Evolutionary conservation across 768 basidiomycete species (phyloP), one percentile per base, ranked within the genome.

Genomic region (Naematelia encephala): DNA sequence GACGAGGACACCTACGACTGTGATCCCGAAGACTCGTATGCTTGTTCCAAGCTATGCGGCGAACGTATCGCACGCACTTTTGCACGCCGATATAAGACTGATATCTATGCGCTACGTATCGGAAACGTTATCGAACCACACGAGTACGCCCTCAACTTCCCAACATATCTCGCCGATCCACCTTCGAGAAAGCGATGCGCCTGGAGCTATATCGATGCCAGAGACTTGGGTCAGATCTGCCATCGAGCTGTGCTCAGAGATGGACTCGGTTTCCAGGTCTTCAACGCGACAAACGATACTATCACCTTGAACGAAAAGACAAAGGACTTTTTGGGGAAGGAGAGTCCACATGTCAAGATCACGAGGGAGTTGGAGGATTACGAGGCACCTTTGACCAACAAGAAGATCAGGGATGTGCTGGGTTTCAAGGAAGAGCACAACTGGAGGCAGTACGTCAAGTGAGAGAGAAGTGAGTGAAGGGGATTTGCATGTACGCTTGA

Each of bases 151-250:
- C n/a, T n/a, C n/a, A 61, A 71, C 42, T 73, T 75, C 62, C 67
- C 67, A 1, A 51, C 28, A 8, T 75, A 66, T 63, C 49, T 73
- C 26, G 57, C 54, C 22, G 69, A 75, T 46, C 69, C 68, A 23
- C 54, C 64, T 1, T 48, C 54, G 21, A 54, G 74, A 52, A 76
- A 73, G 60, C 54, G 74, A 45, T 73, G 73, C 46, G 74, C 74
- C 1, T 76, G 72, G 70, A 70, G 68, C 42, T 76, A 76, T 50
- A 72, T 76, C 53, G 74, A 76, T 60, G 74, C 74, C 11, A 61
- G 74, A 45, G 74, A 76, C 58, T 52, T 76, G 12, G 74, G 74
- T 1, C 60, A 76, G 61, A 61, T 76, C 52, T 73, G 70, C 61
- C 56, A 76, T 61, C 60, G 61, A 23, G 70, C 70, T 26, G 45